Base-by-base conservation (phyloP, 108 stramenopile species). In the Skeletonema costatum region DNA sequence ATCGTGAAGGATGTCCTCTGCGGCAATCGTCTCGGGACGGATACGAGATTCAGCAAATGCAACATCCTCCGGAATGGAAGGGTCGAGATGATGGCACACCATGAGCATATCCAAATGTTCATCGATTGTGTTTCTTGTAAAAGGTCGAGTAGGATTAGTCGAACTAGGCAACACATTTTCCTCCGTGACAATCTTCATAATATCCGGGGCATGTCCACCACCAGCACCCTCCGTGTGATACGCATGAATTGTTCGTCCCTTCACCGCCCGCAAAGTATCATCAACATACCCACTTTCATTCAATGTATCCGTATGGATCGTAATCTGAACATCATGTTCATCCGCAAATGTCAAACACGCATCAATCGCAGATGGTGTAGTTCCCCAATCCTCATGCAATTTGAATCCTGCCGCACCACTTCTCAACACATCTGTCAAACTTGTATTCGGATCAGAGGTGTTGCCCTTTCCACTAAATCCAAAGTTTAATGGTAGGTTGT, bases 51-150 rank as follows among this genome's bases (percentile, higher is more conserved):
- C 98, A 60, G 97, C 97, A 86, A 98, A 97, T 8, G 98, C 97
- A 35, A 99, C 94, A 78, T 99, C 98, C 73, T 99, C 98, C 9
- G 96, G 96, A 68, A 99, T 95, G 60, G 80, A 73, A 35, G 89
- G 74, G 74, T 97, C 96, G 44, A 97, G 82, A 71, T 97, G 97
- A 68, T 97, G 97, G 73, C 97, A 97, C 32, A 97, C 97, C 97
- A 99, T 98, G 71, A 99, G 92, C 98, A 99, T 99, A 80, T 99
- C 98, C 77, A 99, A 84, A 80, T 99, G 98, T 77, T 99, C 98
- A 70, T 98, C 98, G 73, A 99, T 96, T 42, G 98, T 99, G 77
- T 99, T 99, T 46, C 82, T 81, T 1, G 98, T 99, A 76, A 92
- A 98, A 6, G 98, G 98, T 39, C 97, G 85, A 11, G 98, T 99